These are phyloP conservation scores for Ustilago lituana DNA, from an alignment of 1,284 basidiomycete species.

Conservation along the genomic window DNA sequence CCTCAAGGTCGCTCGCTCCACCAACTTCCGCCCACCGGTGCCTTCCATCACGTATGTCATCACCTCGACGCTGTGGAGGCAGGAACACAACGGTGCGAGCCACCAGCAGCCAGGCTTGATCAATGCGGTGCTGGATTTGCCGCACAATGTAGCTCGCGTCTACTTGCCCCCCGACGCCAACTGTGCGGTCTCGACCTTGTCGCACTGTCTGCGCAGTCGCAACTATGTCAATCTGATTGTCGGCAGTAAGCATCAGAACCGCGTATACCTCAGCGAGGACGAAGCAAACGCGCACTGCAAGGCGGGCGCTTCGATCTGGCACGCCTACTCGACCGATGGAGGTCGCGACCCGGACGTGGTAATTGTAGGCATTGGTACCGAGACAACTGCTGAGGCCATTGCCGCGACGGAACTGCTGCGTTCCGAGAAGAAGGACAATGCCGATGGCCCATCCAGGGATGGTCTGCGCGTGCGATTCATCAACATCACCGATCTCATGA, in stretches of 20 bases:
- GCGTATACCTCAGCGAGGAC: conserved; percentile 66
- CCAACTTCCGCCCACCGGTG: conserved; percentile 77
- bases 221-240: conserved; percentile 87
- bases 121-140: conserved; percentile 80
- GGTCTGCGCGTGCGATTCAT: conserved; percentile 60
- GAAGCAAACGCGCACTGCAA: conserved; percentile 68
- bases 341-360: conserved; percentile 71
- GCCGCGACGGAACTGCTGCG: conserved; percentile 60
- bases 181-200: conserved; percentile 78
- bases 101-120: conserved; percentile 86
- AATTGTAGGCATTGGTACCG: conserved; percentile 70
- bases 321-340: conserved; percentile 69
- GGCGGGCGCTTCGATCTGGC: conserved; percentile 69
- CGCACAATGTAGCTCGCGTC: conserved; percentile 78
- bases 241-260: conserved; percentile 74
- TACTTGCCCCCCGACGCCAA: conserved; percentile 92
- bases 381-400: conserved; percentile 70
- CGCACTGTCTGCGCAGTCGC: conserved; percentile 82
- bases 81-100: conserved; percentile 71
- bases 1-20: conserved; percentile 77
- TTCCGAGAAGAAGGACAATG: conserved; percentile 9
- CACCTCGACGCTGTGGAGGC: conserved; percentile 81
- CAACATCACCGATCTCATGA: conserved; percentile 75
- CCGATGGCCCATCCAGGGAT: conserved; percentile 39
- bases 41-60: conserved; percentile 85